Evolutionary conservation across 2,329 filamentous ascomycete genomes (phyloP).

Genomic region (Rugonectria rugulosa): DNA sequence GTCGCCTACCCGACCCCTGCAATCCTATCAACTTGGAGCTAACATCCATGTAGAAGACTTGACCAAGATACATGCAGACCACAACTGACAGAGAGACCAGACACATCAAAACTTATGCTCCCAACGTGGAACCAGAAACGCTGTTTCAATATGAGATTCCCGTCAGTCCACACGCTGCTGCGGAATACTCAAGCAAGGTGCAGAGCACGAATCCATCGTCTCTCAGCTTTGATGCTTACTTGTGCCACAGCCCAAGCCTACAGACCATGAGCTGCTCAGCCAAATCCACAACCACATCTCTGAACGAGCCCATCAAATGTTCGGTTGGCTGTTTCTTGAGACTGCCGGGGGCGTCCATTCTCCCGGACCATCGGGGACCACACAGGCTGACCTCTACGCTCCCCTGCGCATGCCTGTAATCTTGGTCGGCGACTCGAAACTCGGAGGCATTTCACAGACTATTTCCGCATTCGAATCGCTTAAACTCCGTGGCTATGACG

Average conservation of each 20-base stretch:
- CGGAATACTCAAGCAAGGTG: slow-evolving; percentile 55
- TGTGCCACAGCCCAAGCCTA: slow-evolving; percentile 53
- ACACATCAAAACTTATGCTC: slow-evolving; percentile 68
- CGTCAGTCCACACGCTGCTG: slow-evolving; percentile 81
- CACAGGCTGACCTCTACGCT: slow-evolving; percentile 80
- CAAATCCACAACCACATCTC: slow-evolving; percentile 49
- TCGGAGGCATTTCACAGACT: slow-evolving; percentile 82
- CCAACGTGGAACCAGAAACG: slow-evolving; percentile 55
- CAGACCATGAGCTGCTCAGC: slow-evolving; percentile 59
- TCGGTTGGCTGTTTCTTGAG: slow-evolving; percentile 75
- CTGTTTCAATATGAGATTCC: slow-evolving; percentile 77
- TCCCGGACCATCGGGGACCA: slow-evolving; percentile 76
- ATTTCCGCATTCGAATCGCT: slow-evolving; percentile 84
- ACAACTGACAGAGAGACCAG: slow-evolving; percentile 46
- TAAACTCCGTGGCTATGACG: slow-evolving; percentile 78
- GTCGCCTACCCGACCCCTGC: background rate
- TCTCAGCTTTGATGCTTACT: background rate
- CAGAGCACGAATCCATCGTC: rapidly evolving
- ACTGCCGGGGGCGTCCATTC: slow-evolving; percentile 86
- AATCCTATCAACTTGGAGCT: background rate
- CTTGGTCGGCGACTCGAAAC: slow-evolving; percentile 75
- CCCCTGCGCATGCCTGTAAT: slow-evolving; percentile 77
- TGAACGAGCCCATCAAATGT: slow-evolving; percentile 52
- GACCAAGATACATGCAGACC: no score
- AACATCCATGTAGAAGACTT: no score